Conservation (phyloP, 2,329 filamentous ascomycete genomes). For the Blumeria hordei region DNA sequence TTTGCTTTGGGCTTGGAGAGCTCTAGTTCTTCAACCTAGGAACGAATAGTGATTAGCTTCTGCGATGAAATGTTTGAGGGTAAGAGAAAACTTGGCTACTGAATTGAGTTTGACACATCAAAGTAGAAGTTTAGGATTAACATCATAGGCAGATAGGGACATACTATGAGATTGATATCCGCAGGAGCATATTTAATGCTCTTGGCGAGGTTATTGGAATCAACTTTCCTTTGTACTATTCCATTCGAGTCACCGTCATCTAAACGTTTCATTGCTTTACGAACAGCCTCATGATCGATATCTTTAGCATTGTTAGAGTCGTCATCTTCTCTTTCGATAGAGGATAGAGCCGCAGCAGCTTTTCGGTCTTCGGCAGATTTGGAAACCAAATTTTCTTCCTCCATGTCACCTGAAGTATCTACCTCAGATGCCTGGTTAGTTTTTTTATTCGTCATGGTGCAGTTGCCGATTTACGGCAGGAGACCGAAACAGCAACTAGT, state of each 20-base stretch:
- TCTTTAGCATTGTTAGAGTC: slow-evolving; percentile 22
- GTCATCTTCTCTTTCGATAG: slow-evolving; percentile 31
- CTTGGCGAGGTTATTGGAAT: slow-evolving; percentile 27
- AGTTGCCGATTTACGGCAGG: no score
- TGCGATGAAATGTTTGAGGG: no score
- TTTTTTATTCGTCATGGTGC: background rate
- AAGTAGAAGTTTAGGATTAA: background rate
- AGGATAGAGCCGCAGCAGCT: slow-evolving; percentile 47
- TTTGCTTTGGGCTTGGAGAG: slow-evolving; percentile 47
- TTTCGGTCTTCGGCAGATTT: slow-evolving; percentile 57
- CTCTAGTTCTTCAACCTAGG: slow-evolving; percentile 47
- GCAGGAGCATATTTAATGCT: slow-evolving; percentile 49
- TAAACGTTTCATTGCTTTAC: slow-evolving; percentile 46
- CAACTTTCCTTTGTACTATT: slow-evolving; percentile 19
- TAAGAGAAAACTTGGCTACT: background rate
- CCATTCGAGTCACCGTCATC: slow-evolving; percentile 13
- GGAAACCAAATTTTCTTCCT: no score
- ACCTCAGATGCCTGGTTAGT: background rate
- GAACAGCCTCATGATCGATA: slow-evolving; percentile 44
- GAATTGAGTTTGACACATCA: background rate
- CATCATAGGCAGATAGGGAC: slow-evolving; percentile 12
- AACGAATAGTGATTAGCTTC: slow-evolving; percentile 4
- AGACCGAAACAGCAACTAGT: no score
- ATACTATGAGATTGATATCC: slow-evolving; percentile 45
- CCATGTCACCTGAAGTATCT: slow-evolving; percentile 12